Conservation (phyloP, 2,329 filamentous ascomycete genomes). For the Nothophaeocryptopus gaeumannii region DNA sequence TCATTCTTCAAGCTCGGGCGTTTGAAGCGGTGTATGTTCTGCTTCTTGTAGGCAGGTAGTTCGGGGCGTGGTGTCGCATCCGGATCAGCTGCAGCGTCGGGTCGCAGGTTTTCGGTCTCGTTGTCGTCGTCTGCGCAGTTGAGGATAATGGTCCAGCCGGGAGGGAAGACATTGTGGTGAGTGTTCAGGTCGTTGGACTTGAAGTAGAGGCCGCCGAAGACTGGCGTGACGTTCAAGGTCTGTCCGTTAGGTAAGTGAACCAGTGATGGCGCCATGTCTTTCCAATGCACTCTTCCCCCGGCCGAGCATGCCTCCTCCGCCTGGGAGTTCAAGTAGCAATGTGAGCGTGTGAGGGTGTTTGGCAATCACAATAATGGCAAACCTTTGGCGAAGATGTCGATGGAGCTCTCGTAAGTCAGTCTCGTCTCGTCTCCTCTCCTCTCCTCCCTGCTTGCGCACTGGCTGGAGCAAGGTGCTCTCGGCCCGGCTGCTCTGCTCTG, state of each 20-base stretch:
- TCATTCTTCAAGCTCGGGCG: constrained; percentile 75
- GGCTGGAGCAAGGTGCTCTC: too few relatives aligned
- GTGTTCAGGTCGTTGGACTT: constrained; percentile 72
- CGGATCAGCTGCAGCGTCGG: constrained; percentile 6
- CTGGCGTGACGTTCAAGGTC: constrained; percentile 73
- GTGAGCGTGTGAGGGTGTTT: too few relatives aligned
- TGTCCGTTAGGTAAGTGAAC: constrained; percentile 85
- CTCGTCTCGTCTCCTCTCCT: too few relatives aligned
- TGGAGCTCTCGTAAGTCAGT: too few relatives aligned
- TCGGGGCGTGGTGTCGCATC: constrained; percentile 23
- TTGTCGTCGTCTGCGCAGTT: constrained; percentile 61
- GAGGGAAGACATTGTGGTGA: constrained; percentile 69
- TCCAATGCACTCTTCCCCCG: neutral
- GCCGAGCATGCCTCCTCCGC: neutral
- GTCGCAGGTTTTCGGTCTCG: constrained; percentile 27
- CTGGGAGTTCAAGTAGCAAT: neutral
- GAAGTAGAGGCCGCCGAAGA: constrained; percentile 91
- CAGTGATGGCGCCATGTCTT: constrained; percentile 43
- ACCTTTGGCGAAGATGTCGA: too few relatives aligned
- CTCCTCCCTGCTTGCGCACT: too few relatives aligned
- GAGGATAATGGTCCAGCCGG: constrained; percentile 86
- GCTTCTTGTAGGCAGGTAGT: constrained; percentile 26
- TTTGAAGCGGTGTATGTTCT: constrained; percentile 63
- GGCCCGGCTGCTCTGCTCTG: too few relatives aligned
- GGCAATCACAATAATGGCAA: too few relatives aligned